A percentile compares a stretch with the other conserved stretches of the same genome.
Conservation (phyloP, 2,329 filamentous ascomycete species). For the Stagonosporopsis rhizophila region DNA sequence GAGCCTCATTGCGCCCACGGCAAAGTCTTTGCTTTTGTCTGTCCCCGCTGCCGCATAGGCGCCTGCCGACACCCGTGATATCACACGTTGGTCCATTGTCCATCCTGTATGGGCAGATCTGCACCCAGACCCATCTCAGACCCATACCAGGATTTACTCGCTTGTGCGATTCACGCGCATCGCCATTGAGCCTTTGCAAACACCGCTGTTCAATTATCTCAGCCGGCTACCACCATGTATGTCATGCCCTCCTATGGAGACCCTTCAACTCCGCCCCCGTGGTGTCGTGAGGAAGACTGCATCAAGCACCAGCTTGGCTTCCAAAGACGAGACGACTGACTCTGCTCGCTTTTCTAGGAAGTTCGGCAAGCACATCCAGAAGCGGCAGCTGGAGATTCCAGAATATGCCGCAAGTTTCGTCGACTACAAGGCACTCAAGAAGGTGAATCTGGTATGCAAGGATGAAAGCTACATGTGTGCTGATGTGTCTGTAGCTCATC, state of each 20-base stretch:
- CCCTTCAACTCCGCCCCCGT: conserved; percentile 38
- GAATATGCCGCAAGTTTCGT: conserved; percentile 99
- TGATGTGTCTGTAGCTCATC: conserved; percentile 74
- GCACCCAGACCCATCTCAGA: conserved; percentile 26
- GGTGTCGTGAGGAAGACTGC: conserved; percentile 42
- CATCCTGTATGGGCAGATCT: conserved; percentile 45
- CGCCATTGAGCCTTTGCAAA: conserved; percentile 19
- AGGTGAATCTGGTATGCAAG: conserved; percentile 65
- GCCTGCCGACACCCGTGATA: conserved; percentile 37
- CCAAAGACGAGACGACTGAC: conserved; percentile 50
- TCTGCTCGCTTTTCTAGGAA: conserved; percentile 71
- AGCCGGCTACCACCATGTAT: conserved; percentile 46
- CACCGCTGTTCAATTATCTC: conserved; percentile 24
- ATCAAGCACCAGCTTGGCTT: conserved; percentile 46
- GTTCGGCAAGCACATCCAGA: conserved; percentile 99
- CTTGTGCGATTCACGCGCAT: conserved; percentile 41
- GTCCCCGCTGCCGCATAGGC: conserved; percentile 38
- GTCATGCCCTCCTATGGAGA: conserved; percentile 46
- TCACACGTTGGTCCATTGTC: conserved; percentile 25
- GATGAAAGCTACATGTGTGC: conserved; percentile 10
- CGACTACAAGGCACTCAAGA: conserved; percentile 99
- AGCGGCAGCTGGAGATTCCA: conserved; percentile 96
- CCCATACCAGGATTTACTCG: conserved; percentile 35
- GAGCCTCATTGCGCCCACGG: conserved; percentile 31
- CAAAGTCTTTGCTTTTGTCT: conserved; percentile 34